Evolutionary conservation across 2,329 filamentous ascomycete genomes (phyloP).

Genomic region (Clarireedia paspali): DNA sequence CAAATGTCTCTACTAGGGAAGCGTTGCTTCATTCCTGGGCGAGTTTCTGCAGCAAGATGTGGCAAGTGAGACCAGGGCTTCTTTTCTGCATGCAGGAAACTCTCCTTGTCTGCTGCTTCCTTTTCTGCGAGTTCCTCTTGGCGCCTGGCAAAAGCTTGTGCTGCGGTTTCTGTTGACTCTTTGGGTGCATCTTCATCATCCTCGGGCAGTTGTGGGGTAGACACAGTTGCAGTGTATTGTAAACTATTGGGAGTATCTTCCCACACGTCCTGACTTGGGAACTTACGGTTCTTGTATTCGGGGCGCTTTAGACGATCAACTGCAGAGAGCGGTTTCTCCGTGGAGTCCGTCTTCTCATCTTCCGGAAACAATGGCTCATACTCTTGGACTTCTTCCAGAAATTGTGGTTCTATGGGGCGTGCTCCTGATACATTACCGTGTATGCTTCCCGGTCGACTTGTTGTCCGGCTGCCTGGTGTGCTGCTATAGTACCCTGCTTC

Average conservation of each 20-base stretch:
- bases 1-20: slow-evolving; percentile 92
- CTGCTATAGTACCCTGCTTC: slow-evolving; percentile 45
- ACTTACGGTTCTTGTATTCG: slow-evolving; percentile 54
- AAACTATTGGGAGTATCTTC: slow-evolving; percentile 88
- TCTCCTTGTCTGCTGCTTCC: slow-evolving; percentile 39
- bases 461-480: slow-evolving; percentile 37
- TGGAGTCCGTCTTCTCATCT: slow-evolving; percentile 46
- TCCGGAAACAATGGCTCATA: slow-evolving; percentile 94
- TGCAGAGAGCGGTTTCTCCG: slow-evolving; percentile 42
- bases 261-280: slow-evolving; percentile 95
- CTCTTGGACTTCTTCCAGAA: slow-evolving; percentile 81
- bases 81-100: slow-evolving; percentile 46
- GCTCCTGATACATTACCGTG: slow-evolving; percentile 47
- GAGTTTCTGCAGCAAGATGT: slow-evolving; percentile 43
- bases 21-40: slow-evolving; percentile 55
- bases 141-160: slow-evolving; percentile 57
- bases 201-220: slow-evolving; percentile 60
- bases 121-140: slow-evolving; percentile 59
- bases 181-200: slow-evolving; percentile 28
- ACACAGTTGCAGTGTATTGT: slow-evolving; percentile 72
- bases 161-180: slow-evolving; percentile 37
- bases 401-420: slow-evolving; percentile 48
- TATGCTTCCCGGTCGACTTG: slow-evolving; percentile 56
- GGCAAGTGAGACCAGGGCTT: slow-evolving; percentile 42
- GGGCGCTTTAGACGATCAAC: slow-evolving; percentile 49